Percentiles rank a stretch among this genome's conserved stretches.
Conservation (phyloP, 1,284 basidiomycete genomes). For the Boletus austroedulis region DNA sequence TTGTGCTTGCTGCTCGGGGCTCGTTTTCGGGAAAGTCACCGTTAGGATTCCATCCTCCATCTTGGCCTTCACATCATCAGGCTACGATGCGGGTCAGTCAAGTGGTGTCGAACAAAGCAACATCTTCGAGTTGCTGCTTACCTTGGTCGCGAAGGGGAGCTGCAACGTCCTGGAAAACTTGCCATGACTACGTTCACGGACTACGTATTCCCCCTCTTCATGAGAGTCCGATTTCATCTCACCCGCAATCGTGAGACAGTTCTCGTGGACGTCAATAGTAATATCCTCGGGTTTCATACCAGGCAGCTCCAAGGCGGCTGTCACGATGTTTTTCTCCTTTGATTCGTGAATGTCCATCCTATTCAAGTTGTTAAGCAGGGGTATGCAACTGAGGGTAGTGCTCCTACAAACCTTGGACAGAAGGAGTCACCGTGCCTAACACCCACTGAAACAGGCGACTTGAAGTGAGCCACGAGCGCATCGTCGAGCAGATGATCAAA, state of each 20-base stretch:
- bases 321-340: not conserved
- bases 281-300: slow-evolving; percentile 42
- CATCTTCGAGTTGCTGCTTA: slow-evolving; percentile 13
- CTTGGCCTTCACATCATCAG: slow-evolving; percentile 9
- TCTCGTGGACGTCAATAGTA: slow-evolving; percentile 38
- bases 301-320: slow-evolving; percentile 37
- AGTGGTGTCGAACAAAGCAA: not conserved
- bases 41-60: not conserved
- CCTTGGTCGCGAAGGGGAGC: slow-evolving; percentile 37
- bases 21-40: slow-evolving; percentile 21
- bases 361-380: not conserved
- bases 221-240: slow-evolving; percentile 29
- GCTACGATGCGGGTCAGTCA: not conserved
- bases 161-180: slow-evolving; percentile 25
- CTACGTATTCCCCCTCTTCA: slow-evolving; percentile 31
- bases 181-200: slow-evolving; percentile 39
- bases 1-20: not conserved
- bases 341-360: not conserved
- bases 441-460: not conserved
- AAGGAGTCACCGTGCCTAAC: not conserved
- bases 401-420: not conserved
- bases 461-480: not conserved
- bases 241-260: slow-evolving; percentile 39
- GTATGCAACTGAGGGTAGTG: not conserved
- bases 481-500: not conserved